Percentiles rank a stretch among this genome's conserved stretches.
Evolutionary conservation across 2,329 filamentous ascomycete genomes (phyloP).

Genomic region (Pyrenochaeta sp.): DNA sequence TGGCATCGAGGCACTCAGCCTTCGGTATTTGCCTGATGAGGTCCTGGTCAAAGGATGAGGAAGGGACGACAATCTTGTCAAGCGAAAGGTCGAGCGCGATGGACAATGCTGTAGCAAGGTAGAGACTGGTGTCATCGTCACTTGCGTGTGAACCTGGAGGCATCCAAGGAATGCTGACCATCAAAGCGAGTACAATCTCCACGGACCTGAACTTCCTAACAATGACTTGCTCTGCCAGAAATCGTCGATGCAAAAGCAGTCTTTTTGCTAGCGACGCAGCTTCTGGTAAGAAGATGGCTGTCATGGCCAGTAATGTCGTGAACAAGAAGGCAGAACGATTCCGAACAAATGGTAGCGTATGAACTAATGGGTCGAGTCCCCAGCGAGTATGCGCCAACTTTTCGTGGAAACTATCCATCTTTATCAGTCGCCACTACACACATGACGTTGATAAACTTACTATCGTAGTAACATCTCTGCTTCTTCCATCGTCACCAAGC

Average conservation of each 20-base stretch:
- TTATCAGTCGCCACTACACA: neutral
- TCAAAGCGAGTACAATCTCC: slow-evolving; percentile 77
- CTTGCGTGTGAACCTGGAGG: slow-evolving; percentile 71
- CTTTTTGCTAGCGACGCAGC: slow-evolving; percentile 71
- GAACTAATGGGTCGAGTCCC: slow-evolving; percentile 74
- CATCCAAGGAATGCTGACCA: slow-evolving; percentile 82
- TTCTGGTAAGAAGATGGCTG: slow-evolving; percentile 72
- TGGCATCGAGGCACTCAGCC: slow-evolving; percentile 74
- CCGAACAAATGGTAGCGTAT: slow-evolving; percentile 72
- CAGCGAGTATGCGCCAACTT: slow-evolving; percentile 77
- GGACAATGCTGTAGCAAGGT: slow-evolving; percentile 73
- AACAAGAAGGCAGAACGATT: slow-evolving; percentile 74
- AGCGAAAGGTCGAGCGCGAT: slow-evolving; percentile 74
- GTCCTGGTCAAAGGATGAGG: slow-evolving; percentile 57
- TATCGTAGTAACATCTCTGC: slow-evolving; percentile 70
- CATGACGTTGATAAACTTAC: slow-evolving; percentile 54
- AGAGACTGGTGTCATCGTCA: slow-evolving; percentile 77
- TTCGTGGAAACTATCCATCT: slow-evolving; percentile 66
- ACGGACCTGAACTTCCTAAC: slow-evolving; percentile 71
- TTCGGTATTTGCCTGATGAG: slow-evolving; percentile 62
- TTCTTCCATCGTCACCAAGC: slow-evolving; percentile 72
- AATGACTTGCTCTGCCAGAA: slow-evolving; percentile 69
- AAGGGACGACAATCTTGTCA: slow-evolving; percentile 72
- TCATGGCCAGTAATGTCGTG: slow-evolving; percentile 74
- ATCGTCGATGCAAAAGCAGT: slow-evolving; percentile 70